Evolutionary conservation across 2,329 filamentous ascomycete genomes (phyloP), one percentile per base, ranked within the genome.

Genomic region (Xylariomycetidae sp.): DNA sequence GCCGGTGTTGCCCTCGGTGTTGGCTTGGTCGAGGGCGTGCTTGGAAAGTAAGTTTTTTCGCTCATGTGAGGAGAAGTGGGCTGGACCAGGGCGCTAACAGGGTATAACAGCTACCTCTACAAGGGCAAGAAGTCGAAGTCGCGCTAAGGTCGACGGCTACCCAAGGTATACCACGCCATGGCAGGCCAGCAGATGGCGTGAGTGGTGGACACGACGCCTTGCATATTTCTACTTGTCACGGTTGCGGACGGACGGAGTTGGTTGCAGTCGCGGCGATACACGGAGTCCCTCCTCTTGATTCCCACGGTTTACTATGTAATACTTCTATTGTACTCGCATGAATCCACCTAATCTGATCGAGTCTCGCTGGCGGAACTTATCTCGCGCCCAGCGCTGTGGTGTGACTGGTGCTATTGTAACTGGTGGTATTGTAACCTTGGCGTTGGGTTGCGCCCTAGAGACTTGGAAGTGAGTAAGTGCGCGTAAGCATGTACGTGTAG

Each of bases 1-100:
- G 56, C 69, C 9, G 70, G 71, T 25, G 61, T 76, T 24, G 32
- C 74, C 3, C 63, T 67, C 4, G 57, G 60, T 5, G 67, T 76
- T 2, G 70, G 69, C 15, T 59, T 64, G 10, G 60, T 65, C 2
- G 69, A 78, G 58, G 60, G 65, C 12, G 52, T 70, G 17, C 46
- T 77, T 28, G 67, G 67, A 32, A 55, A 61, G 56, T 76, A 59
- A 40, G 59, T 65, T 29, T 57, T 12, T 17, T 25, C 7, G 5
- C 5, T 33, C 19, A 18, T 26, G 24, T 10, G 10, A 19, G 16
- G 8, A 12, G 4, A 12, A 18, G n/a, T 6, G 18, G 12, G n/a
- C 13, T 13, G 15, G 13, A 15, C 10, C 26, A 9, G 5, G 20
- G 9, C 14, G 24, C 45, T 49, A 25, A 49, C 33, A 7, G 28